These are phyloP conservation scores for Fusarium papillatum DNA, from an alignment of 2,329 filamentous ascomycete genomes.

Conservation along the genomic window DNA sequence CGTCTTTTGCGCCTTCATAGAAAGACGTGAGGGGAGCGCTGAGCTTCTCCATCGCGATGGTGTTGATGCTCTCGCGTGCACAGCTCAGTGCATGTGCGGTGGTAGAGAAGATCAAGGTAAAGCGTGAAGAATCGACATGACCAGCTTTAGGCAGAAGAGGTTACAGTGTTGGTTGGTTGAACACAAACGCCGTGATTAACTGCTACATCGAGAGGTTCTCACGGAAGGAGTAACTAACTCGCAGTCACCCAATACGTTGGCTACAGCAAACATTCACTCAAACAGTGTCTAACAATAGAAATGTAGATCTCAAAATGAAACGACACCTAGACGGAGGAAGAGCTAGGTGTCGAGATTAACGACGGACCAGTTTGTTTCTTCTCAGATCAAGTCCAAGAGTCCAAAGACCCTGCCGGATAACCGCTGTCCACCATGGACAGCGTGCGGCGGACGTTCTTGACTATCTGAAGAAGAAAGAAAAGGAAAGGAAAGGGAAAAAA, in stretches of 20 bases:
- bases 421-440: conserved; percentile 49
- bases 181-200: neutral
- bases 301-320: conserved; percentile 74
- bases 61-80: neutral
- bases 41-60: neutral
- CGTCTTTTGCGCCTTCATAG: neutral
- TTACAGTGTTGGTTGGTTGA: neutral
- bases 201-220: neutral
- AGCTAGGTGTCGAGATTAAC: conserved; percentile 69
- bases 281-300: conserved; percentile 24
- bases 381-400: conserved; percentile 56
- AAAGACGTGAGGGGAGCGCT: neutral
- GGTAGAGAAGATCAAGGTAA: neutral
- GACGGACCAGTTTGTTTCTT: conserved; percentile 63
- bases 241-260: neutral
- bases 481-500: conserved; percentile 13
- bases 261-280: neutral
- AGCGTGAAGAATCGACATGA: neutral
- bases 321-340: conserved; percentile 61
- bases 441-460: conserved; percentile 59
- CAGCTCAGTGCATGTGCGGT: neutral
- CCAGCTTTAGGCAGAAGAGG: neutral
- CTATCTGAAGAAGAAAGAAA: conserved; percentile 61
- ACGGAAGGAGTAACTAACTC: neutral
- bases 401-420: conserved; percentile 51